Evolutionary conservation across 225 moss, liverwort and hornwort species (phyloP).

Genomic region (Physcomitrium patens): DNA sequence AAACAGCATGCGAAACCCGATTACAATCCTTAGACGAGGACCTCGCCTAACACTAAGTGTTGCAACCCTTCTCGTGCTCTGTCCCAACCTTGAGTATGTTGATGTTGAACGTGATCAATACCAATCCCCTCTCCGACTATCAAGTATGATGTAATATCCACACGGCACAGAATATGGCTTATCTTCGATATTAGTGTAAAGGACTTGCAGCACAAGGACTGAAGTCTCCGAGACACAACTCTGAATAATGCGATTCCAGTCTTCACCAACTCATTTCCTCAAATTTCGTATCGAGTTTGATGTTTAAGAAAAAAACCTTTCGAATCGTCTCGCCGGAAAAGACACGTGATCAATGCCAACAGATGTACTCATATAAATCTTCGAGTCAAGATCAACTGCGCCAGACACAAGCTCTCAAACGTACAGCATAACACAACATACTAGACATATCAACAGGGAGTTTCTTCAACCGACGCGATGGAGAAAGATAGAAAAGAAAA

Average conservation of each 20-base stretch:
- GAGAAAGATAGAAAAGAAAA: not conserved
- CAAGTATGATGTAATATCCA: not conserved
- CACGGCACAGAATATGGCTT: not conserved
- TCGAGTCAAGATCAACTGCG: constrained; percentile 31
- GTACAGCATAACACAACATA: not conserved
- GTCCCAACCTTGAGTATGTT: no score
- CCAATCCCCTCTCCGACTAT: not conserved
- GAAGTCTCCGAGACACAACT: not conserved
- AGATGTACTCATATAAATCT: constrained; percentile 9
- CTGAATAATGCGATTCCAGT: not conserved
- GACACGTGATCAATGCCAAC: constrained; percentile 29
- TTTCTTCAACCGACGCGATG: no score
- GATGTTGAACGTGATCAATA: not conserved
- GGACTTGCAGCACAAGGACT: not conserved
- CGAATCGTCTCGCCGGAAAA: constrained; percentile 7
- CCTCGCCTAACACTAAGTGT: no score
- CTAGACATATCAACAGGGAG: no score
- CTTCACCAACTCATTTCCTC: not conserved
- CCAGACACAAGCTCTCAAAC: not conserved
- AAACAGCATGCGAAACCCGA: constrained; percentile 18
- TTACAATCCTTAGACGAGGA: not conserved
- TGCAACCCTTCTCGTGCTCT: not conserved
- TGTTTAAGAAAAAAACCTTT: not conserved
- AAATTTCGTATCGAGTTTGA: not conserved
- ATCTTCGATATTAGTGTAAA: not conserved